Base-by-base conservation (phyloP, 2,329 filamentous ascomycete genomes). In the Fusarium sp. region DNA sequence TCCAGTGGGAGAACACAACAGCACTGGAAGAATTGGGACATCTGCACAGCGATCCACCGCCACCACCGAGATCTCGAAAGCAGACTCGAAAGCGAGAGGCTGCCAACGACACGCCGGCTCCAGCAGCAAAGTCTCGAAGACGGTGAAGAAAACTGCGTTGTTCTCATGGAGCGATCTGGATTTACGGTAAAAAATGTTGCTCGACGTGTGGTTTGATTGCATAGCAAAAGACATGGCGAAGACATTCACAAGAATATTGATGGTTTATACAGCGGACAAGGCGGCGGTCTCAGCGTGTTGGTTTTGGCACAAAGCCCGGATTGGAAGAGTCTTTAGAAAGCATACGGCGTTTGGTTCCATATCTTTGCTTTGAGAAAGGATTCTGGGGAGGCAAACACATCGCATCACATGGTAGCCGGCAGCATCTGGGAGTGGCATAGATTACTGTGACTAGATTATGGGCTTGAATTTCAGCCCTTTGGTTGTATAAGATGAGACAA, bases 1-100 rank as follows among this genome's bases (percentile, higher is more conserved):
- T 85, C 50, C 77, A 77, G 42, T 88, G 85, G 85, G 76, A 83
- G 71, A 89, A 89, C 64, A 85, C 82, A 23, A 87, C 83, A 75
- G 86, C 85, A 8, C 69, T 87, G 36, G 84, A 87, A 27, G 84
- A 88, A 58, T 70, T 87, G 18, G 87, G 87, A 1, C 85, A 88
- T 59, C 74, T 88, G 35, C 87, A 89, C 74, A 85, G 83, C 63
- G 80, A 87, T 59, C 81, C 84, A 29, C 84, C 85, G 10, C 84
- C 85, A 37, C 84, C 83, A 3, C 82, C 83, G 6, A 79, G 84
- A 62, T 72, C 80, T 21, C 80, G 81, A 67, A 88, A 87, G 77
- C 81, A 83, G 64, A 80, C 78, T 17, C 83, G 80, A 74, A 87
- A 86, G 76, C 81, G 84, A 53, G 83, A 84, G 73, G 81, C 80